A percentile compares a stretch with the other conserved stretches of the same genome.
These are phyloP conservation scores for Penicillium brasilianum DNA, from an alignment of 2,329 filamentous ascomycete species.

Conservation along the genomic window DNA sequence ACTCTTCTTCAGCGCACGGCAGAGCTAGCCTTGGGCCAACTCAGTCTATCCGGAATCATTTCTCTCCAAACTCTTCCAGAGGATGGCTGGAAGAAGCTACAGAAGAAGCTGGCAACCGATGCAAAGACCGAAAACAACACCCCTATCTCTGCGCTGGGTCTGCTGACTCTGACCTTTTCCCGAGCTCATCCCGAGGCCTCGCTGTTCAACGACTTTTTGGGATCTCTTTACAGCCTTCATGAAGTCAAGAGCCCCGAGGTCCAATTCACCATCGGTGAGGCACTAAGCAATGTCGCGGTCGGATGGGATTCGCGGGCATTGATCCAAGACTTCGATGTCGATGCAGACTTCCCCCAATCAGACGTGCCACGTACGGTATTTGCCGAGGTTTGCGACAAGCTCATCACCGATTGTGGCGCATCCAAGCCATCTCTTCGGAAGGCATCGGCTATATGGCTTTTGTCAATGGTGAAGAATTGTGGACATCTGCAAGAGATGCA, in stretches of 20 bases:
- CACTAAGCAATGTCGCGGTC: constrained; percentile 75
- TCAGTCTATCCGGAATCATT: constrained; percentile 64
- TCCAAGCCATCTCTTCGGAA: constrained; percentile 90
- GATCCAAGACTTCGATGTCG: constrained; percentile 75
- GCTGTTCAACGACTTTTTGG: constrained; percentile 59
- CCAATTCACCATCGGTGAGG: constrained; percentile 89
- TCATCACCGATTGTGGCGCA: constrained; percentile 76
- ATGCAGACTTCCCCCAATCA: constrained; percentile 55
- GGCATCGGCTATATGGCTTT: constrained; percentile 92
- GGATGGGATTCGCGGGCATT: constrained; percentile 86
- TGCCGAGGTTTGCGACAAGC: constrained; percentile 67
- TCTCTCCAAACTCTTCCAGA: constrained; percentile 37
- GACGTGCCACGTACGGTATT: constrained; percentile 50
- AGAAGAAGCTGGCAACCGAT: constrained; percentile 67
- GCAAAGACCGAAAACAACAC: constrained; percentile 82
- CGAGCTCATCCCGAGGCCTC: constrained; percentile 40
- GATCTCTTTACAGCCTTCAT: constrained; percentile 74
- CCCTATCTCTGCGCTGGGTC: constrained; percentile 79
- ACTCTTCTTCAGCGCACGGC: constrained; percentile 62
- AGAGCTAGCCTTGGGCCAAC: constrained; percentile 63
- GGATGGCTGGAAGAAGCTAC: constrained; percentile 53
- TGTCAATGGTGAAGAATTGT: constrained; percentile 89
- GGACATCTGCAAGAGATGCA: constrained; percentile 79
- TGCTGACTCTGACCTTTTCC: constrained; percentile 65
- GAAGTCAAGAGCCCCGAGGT: constrained; percentile 85